Evolutionary conservation across 176 grass and related monocot species (phyloP).

Genomic region (Triticum timopheevii): DNA sequence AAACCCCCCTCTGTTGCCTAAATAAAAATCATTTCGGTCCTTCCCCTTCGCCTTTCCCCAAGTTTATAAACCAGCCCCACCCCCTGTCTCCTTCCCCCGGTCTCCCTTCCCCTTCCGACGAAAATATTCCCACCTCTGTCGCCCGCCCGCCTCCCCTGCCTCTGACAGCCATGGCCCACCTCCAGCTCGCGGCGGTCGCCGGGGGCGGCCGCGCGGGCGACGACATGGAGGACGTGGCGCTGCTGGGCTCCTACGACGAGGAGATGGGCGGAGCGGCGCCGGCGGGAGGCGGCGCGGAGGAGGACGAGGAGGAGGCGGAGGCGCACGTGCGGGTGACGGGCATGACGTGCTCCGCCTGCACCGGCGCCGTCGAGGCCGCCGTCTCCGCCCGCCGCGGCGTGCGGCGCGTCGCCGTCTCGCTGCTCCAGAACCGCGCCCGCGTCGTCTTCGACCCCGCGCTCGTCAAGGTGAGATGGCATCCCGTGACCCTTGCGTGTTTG

Average conservation of each 20-base stretch:
- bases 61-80: conserved; percentile 23
- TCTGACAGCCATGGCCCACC: conserved; percentile 41
- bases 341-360: conserved; percentile 99
- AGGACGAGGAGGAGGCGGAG: conserved; percentile 30
- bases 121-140: conserved; percentile 21
- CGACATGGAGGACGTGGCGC: conserved; percentile 82
- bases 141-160: not conserved
- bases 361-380: conserved; percentile 76
- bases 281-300: not conserved
- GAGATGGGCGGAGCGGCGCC: conserved; percentile 42
- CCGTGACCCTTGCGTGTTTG: conserved; percentile 19
- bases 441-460: conserved; percentile 83
- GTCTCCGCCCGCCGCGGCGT: conserved; percentile 63
- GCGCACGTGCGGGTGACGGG: conserved; percentile 76
- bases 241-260: conserved; percentile 84
- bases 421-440: conserved; percentile 89
- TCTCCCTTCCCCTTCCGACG: not conserved
- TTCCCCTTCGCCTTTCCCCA: not conserved
- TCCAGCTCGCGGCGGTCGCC: conserved; percentile 62
- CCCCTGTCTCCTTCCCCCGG: conserved; percentile 1
- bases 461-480: conserved; percentile 45
- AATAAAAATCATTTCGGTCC: not conserved
- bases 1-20: not conserved
- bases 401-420: conserved; percentile 66
- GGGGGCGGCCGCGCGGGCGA: conserved; percentile 28